Evolutionary conservation across 768 basidiomycete species (phyloP).

Genomic region (Lactifluus piperatus): DNA sequence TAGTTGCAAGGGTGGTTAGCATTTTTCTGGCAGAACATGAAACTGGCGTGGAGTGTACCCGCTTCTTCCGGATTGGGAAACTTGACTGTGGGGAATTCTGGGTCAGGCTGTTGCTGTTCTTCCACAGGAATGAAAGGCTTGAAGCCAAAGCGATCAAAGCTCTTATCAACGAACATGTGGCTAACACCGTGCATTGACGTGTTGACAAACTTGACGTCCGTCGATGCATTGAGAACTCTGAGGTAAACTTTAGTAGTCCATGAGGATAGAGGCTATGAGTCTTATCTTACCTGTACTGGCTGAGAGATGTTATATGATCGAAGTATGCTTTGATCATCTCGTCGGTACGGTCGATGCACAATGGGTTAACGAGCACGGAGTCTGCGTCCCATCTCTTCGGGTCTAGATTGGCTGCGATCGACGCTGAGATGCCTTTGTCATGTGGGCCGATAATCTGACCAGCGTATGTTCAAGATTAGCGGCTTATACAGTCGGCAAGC

Average conservation of each 20-base stretch:
- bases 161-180: constrained; percentile 48
- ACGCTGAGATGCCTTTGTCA: constrained; percentile 63
- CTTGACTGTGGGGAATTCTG: constrained; percentile 75
- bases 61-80: constrained; percentile 92
- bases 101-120: constrained; percentile 67
- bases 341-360: constrained; percentile 48
- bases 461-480: constrained; percentile 8
- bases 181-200: constrained; percentile 91
- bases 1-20: neutral
- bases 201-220: constrained; percentile 58
- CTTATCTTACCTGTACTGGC: constrained; percentile 12
- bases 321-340: constrained; percentile 57
- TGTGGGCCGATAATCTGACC: constrained; percentile 76
- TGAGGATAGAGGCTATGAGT: neutral
- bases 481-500: neutral
- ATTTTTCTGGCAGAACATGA: neutral
- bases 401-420: constrained; percentile 54
- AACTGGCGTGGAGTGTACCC: constrained; percentile 35
- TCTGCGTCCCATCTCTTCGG: constrained; percentile 39
- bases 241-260: neutral
- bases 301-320: constrained; percentile 28
- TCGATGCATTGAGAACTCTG: constrained; percentile 32
- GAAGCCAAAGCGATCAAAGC: constrained; percentile 54
- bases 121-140: constrained; percentile 48
- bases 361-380: constrained; percentile 31